Evolutionary conservation across 148 eudicot genomes (phyloP).

Genomic region (Cornus suecica): DNA sequence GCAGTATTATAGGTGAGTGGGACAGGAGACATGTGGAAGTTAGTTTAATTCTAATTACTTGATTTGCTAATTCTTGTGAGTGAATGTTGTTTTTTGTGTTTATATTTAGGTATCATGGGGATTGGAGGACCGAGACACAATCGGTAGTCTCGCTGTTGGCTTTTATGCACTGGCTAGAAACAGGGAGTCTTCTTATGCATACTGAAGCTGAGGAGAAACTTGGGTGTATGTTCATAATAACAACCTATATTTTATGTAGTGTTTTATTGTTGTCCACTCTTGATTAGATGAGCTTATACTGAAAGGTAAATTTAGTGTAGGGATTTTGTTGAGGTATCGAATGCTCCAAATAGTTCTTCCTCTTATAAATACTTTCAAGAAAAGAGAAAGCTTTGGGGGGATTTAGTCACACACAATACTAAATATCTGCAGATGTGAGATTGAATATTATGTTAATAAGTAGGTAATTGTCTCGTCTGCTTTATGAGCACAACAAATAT

Average conservation of each 20-base stretch:
- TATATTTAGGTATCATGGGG: conserved; percentile 72
- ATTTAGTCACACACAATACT: neutral
- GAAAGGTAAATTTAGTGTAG: neutral
- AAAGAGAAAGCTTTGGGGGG: neutral
- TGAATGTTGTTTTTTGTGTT: neutral
- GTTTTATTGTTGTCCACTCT: neutral
- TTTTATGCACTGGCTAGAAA: conserved; percentile 92
- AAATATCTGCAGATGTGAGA: neutral
- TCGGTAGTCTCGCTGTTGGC: conserved; percentile 73
- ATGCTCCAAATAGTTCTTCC: neutral
- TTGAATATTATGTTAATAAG: neutral
- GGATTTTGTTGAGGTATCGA: neutral
- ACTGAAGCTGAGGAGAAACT: conserved; percentile 79
- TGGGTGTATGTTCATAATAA: conserved; percentile 51
- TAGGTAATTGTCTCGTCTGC: neutral
- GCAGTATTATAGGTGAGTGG: conserved; percentile 79
- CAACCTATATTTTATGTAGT: neutral
- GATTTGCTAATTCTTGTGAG: neutral
- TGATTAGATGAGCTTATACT: neutral
- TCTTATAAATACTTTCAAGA: neutral
- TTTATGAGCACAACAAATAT: neutral
- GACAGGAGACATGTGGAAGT: conserved; percentile 1
- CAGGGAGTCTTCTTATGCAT: conserved; percentile 82
- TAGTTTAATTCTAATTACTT: neutral
- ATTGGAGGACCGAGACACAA: conserved; percentile 92